A percentile compares a stretch with the other conserved stretches of the same genome.
Evolutionary conservation across 768 basidiomycete genomes (phyloP).

Genomic region (Russula abietina): DNA sequence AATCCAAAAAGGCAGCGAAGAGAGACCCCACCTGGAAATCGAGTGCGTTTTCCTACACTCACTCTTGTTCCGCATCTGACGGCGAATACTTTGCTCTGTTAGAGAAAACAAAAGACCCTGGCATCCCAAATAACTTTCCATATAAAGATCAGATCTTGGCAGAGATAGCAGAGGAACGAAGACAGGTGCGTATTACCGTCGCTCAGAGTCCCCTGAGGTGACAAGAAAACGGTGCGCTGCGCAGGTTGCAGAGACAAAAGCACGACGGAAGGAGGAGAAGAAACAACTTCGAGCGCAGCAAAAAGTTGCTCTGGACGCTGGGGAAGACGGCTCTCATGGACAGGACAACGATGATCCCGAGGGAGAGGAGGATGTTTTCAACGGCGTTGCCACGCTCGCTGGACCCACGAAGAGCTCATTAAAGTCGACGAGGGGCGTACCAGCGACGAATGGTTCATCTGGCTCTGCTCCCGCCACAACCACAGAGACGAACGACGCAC

Average conservation of each 20-base stretch:
- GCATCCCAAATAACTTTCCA: slow-evolving; percentile 89
- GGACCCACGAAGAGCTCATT: slow-evolving; percentile 6
- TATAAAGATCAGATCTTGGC: slow-evolving; percentile 93
- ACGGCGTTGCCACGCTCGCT: slow-evolving; percentile 41
- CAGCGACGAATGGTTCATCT: slow-evolving; percentile 23
- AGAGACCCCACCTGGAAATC: slow-evolving; percentile 85
- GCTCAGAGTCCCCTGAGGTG: background rate
- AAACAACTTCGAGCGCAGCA: slow-evolving; percentile 39
- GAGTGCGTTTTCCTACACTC: slow-evolving; percentile 45
- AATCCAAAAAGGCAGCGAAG: slow-evolving; percentile 66
- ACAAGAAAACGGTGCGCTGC: background rate
- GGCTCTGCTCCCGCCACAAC: slow-evolving; percentile 28
- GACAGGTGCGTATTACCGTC: slow-evolving; percentile 45
- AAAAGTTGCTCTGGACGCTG: slow-evolving; percentile 19
- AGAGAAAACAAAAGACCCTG: slow-evolving; percentile 86
- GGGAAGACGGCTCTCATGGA: slow-evolving; percentile 26
- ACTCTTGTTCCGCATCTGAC: slow-evolving; percentile 6
- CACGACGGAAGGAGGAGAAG: slow-evolving; percentile 58
- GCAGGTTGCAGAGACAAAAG: slow-evolving; percentile 75
- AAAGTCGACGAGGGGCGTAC: slow-evolving; percentile 22
- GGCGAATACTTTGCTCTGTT: slow-evolving; percentile 1
- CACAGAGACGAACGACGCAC: slow-evolving; percentile 47
- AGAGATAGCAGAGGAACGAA: slow-evolving; percentile 77
- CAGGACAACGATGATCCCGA: slow-evolving; percentile 30
- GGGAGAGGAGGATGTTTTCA: slow-evolving; percentile 33